phyloP scores from a whole-genome alignment of 148 eudicot species.

The Dysphania ambrosioides region DNA sequence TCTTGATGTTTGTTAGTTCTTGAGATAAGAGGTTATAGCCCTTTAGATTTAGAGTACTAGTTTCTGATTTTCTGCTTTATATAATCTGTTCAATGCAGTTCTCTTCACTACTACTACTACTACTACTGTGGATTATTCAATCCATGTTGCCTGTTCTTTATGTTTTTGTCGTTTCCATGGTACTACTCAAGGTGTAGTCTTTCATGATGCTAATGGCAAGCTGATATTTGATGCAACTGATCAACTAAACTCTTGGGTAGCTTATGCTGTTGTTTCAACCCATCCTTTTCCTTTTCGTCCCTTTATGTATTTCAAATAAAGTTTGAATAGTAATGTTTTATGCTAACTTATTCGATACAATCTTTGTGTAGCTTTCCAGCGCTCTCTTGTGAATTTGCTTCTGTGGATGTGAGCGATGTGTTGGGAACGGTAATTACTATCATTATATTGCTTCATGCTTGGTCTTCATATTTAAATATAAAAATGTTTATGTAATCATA shows the following conservation, averaged over 20 bases:
- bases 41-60: background rate
- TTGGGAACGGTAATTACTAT: slow-evolving; percentile 83
- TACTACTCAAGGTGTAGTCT: background rate
- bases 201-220: background rate
- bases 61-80: background rate
- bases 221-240: background rate
- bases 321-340: background rate
- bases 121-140: background rate
- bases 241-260: background rate
- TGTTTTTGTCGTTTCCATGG: background rate
- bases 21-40: background rate
- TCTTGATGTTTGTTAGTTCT: too few relatives aligned
- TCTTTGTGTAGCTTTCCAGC: slow-evolving; percentile 74
- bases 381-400: slow-evolving; percentile 96
- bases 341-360: slow-evolving; percentile 19
- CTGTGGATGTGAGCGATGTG: slow-evolving; percentile 92
- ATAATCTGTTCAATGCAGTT: too few relatives aligned
- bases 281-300: background rate
- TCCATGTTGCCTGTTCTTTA: background rate
- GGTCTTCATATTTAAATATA: background rate
- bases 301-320: background rate
- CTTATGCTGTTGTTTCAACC: background rate
- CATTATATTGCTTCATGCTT: slow-evolving; percentile 21
- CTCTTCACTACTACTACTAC: background rate
- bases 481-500: background rate